A percentile compares a stretch with the other conserved stretches of the same genome.
Evolutionary conservation across 768 basidiomycete species (phyloP).

Genomic region (Trametes cingulata): DNA sequence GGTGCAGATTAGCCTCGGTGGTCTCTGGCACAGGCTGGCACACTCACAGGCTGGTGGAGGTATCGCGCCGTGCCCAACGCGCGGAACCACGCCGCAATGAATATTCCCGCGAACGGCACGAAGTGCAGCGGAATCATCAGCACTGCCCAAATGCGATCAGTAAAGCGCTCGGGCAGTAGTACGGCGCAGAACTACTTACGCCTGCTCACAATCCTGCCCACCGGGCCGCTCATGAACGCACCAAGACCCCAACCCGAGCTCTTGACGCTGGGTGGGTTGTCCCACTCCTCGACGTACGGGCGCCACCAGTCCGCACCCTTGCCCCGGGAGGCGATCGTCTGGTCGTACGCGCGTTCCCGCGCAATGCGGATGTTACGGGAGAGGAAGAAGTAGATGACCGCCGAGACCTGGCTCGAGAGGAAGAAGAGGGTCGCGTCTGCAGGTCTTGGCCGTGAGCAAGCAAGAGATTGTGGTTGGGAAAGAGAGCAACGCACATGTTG

Average conservation of each 20-base stretch:
- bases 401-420: constrained; percentile 70
- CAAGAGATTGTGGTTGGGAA: background rate
- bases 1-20: background rate
- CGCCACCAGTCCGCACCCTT: constrained; percentile 86
- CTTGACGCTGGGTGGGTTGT: constrained; percentile 43
- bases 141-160: constrained; percentile 38
- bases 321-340: constrained; percentile 81
- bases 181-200: constrained; percentile 25
- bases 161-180: constrained; percentile 45
- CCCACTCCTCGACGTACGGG: constrained; percentile 82
- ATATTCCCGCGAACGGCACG: constrained; percentile 61
- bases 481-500: constrained; percentile 55
- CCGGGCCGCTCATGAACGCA: constrained; percentile 15
- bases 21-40: background rate
- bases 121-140: constrained; percentile 63
- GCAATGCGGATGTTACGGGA: constrained; percentile 81
- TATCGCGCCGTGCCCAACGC: constrained; percentile 65
- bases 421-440: constrained; percentile 76
- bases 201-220: constrained; percentile 23
- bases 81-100: constrained; percentile 63
- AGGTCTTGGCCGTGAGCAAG: constrained; percentile 1
- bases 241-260: constrained; percentile 13
- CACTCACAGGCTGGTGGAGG: constrained; percentile 66
- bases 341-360: constrained; percentile 72
- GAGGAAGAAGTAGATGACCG: constrained; percentile 81